phyloP scores from a whole-genome alignment of 2,329 filamentous ascomycete genomes.

The Verticillium dahliae region DNA sequence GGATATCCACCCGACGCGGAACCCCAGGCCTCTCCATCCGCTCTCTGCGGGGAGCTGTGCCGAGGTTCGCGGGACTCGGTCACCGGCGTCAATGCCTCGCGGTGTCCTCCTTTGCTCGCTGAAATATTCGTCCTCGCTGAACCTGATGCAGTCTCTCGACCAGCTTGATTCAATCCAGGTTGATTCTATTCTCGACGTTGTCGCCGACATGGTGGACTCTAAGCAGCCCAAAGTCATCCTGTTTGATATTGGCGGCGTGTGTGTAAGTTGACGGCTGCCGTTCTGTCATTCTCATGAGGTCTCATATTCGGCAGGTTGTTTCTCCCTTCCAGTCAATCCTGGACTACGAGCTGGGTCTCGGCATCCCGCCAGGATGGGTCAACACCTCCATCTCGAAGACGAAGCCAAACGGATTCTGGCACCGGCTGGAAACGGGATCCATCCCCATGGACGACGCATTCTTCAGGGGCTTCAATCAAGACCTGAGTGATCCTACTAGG shows the following conservation, averaged over 20 bases:
- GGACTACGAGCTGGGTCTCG: conserved; percentile 72
- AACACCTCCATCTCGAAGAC: conserved; percentile 82
- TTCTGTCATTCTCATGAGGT: not conserved
- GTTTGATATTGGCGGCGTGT: conserved; percentile 95
- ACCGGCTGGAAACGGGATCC: conserved; percentile 77
- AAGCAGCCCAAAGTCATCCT: conserved; percentile 67
- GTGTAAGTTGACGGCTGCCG: conserved; percentile 56
- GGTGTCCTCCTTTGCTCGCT: not conserved
- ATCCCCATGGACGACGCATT: conserved; percentile 69
- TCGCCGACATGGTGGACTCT: conserved; percentile 31
- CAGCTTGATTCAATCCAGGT: conserved; percentile 12
- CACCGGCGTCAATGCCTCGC: not conserved
- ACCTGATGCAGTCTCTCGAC: conserved; percentile 7
- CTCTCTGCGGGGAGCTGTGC: not conserved
- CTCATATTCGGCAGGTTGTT: conserved; percentile 55
- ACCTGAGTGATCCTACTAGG: conserved; percentile 58
- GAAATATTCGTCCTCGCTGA: not conserved
- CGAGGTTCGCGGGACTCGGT: conserved; percentile 2
- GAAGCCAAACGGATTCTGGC: conserved; percentile 78
- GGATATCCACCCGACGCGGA: not conserved
- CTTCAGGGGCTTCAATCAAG: conserved; percentile 67
- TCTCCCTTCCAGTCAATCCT: conserved; percentile 92
- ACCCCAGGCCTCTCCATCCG: not conserved
- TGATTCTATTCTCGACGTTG: conserved; percentile 21
- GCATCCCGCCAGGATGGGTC: conserved; percentile 82